Conservation (phyloP, 73 alveolate species). For the Strombidium stylifer region DNA sequence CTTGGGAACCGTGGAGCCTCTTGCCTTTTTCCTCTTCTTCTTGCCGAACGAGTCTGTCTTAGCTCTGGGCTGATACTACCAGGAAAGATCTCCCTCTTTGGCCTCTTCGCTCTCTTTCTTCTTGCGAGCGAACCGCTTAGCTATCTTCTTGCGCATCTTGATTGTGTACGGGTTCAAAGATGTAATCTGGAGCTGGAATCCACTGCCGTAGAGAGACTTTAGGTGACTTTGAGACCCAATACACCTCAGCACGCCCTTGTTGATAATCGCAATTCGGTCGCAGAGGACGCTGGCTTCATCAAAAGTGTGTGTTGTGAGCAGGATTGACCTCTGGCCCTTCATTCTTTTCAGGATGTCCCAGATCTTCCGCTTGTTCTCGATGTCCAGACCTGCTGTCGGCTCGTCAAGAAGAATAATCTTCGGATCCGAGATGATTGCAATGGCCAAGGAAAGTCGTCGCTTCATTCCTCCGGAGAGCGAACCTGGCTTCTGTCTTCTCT, state of each 20-base stretch:
- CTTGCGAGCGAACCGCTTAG: too few species aligned
- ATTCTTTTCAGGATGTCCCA: slow-evolving; percentile 90
- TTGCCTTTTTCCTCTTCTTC: too few species aligned
- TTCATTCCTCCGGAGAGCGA: slow-evolving; percentile 98
- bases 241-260: slow-evolving; percentile 88
- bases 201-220: slow-evolving; percentile 86
- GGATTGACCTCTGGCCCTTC: slow-evolving; percentile 88
- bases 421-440: slow-evolving; percentile 91
- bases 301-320: slow-evolving; percentile 97
- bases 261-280: slow-evolving; percentile 90
- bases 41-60: too few species aligned
- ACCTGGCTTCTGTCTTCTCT: slow-evolving; percentile 73
- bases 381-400: slow-evolving; percentile 98
- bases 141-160: too few species aligned
- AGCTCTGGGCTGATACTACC: too few species aligned
- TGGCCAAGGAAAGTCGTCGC: slow-evolving; percentile 94
- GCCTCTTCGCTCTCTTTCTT: too few species aligned
- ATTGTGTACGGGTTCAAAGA: too few species aligned
- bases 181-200: slow-evolving; percentile 76
- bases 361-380: slow-evolving; percentile 94
- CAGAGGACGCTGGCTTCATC: slow-evolving; percentile 99
- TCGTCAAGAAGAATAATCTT: slow-evolving; percentile 94
- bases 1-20: too few species aligned
- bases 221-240: slow-evolving; percentile 85
- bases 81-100: too few species aligned